Evolutionary conservation across 495 filamentous ascomycete genomes (phyloP).

Genomic region (Penicillium flavigenum): DNA sequence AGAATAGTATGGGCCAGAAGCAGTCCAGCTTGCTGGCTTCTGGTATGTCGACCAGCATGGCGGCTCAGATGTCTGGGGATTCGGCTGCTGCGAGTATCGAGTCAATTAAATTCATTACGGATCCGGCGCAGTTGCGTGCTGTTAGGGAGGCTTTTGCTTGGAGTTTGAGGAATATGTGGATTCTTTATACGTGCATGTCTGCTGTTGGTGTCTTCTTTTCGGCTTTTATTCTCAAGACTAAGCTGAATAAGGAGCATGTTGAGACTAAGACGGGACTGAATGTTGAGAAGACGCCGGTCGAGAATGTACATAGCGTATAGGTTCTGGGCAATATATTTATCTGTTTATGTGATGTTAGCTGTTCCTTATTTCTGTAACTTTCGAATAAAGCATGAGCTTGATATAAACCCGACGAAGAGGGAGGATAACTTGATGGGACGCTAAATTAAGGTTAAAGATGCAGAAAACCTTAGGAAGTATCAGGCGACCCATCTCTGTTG

Average conservation of each 20-base stretch:
- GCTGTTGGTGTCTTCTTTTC: conserved; percentile 51
- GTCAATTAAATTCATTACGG: conserved; percentile 42
- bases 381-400: neutral
- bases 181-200: conserved; percentile 56
- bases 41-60: conserved; percentile 42
- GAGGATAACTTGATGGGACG: neutral
- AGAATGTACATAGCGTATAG: conserved; percentile 8
- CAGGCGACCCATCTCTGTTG: no score
- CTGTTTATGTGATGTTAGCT: neutral
- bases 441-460: neutral
- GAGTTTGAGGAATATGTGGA: conserved; percentile 63
- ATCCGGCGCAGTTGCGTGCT: conserved; percentile 44
- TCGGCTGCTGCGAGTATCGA: conserved; percentile 55
- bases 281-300: conserved; percentile 21
- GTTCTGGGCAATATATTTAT: neutral
- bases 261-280: conserved; percentile 56
- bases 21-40: conserved; percentile 39
- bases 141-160: conserved; percentile 57
- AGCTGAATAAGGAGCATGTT: conserved; percentile 57
- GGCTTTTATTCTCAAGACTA: conserved; percentile 51
- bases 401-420: neutral
- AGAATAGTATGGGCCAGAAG: conserved; percentile 55
- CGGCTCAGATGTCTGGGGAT: conserved; percentile 44
- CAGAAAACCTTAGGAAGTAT: no score
- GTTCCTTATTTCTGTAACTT: neutral